These are phyloP conservation scores for Rubia occidens DNA, from an alignment of 305 asterid genomes.

Conservation along the genomic window DNA sequence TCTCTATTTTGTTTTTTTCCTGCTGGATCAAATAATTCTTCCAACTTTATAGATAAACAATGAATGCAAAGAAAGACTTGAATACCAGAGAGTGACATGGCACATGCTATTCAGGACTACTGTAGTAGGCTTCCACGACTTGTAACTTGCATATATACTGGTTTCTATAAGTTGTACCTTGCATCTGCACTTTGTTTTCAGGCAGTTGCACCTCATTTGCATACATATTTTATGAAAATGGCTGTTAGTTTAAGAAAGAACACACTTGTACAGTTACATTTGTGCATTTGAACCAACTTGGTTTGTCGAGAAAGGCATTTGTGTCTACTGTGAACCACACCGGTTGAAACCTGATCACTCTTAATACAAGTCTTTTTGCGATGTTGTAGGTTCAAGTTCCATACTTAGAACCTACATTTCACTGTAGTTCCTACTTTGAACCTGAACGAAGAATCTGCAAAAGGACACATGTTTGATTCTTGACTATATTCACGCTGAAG, in stretches of 20 bases:
- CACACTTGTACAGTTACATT: neutral
- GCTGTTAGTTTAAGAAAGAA: neutral
- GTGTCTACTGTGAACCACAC: neutral
- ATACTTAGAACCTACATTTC: neutral
- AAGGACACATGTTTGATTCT: too few relatives aligned
- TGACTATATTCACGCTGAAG: too few relatives aligned
- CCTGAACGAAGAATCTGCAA: too few relatives aligned
- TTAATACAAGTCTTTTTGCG: neutral
- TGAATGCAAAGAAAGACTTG: neutral
- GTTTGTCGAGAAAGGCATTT: neutral
- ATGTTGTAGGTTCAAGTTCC: neutral
- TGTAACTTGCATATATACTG: too few relatives aligned
- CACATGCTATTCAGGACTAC: neutral
- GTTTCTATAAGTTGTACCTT: neutral
- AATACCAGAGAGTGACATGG: neutral
- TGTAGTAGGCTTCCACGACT: neutral
- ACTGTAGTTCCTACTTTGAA: neutral
- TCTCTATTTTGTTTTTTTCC: too few relatives aligned
- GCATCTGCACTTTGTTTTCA: neutral
- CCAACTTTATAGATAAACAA: neutral
- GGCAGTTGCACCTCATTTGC: neutral
- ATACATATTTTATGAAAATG: neutral
- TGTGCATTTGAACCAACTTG: neutral
- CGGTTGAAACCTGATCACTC: neutral
- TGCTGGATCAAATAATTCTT: too few relatives aligned